Evolutionary conservation across 345 rosid species (phyloP), one percentile per base, ranked within the genome.

Genomic region (Microthlaspi erraticum): DNA sequence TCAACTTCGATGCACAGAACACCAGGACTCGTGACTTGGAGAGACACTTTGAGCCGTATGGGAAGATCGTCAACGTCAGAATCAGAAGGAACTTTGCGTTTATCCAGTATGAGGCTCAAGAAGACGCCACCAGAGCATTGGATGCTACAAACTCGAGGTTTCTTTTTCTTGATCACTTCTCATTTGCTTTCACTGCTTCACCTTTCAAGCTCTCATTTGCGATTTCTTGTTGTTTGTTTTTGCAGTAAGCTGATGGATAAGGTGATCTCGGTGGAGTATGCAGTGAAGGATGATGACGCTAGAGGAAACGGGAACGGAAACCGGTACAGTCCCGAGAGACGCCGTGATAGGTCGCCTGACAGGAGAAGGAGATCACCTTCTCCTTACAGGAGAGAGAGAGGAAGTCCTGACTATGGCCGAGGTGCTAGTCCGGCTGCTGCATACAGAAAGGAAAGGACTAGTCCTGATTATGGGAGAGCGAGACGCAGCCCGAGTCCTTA

Each of bases 41-140:
- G 83, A 87, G 87, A 80, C 98, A 91, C 77, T 93, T 91, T 72
- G 97, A 93, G 69, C 86, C 91, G 3, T 91, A 87, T 85, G 98
- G 98, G 32, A 93, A 86, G 81, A 89, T 91, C 11, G 84, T 79
- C 9, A 93, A 92, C 71, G 96, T 89, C 38, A 87, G 97, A 80
- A 93, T 93, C 75, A 83, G 96, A 69, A 87, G 97, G 81, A 93
- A 93, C 78, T 93, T 93, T 83, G 97, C 97, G 11, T 91, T 93
- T 74, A 92, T 93, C 57, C 97, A 91, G 73, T 93, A 86, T 61
- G 98, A 93, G 70, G 64, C 77, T 6, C 96, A 85, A 72, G 98
- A 93, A 50, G 98, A 93, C 72, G 97, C 98, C 37, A 82, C 86
- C 56, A 85, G 80, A 79, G 98, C 98, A 9, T 57, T 93, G 77